These are phyloP conservation scores for Tetrapisispora fleetii DNA, from an alignment of 805 yeast species.

Conservation along the genomic window DNA sequence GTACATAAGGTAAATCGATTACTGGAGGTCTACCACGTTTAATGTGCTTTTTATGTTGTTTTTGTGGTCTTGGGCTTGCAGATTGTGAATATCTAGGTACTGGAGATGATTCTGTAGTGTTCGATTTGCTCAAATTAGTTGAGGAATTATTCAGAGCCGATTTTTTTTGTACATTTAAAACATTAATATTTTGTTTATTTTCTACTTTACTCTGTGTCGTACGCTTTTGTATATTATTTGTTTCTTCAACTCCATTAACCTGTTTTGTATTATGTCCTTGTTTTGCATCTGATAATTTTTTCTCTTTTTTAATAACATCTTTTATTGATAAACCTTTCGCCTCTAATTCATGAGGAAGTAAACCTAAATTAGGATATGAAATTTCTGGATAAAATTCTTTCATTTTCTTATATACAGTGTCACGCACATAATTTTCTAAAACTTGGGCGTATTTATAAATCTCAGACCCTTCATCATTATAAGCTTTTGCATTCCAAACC, in stretches of 20 bases:
- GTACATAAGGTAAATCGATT: constrained; percentile 50
- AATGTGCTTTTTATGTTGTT: constrained; percentile 17
- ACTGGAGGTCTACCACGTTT: constrained; percentile 31
- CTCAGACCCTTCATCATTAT: constrained; percentile 59
- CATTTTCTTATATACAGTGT: constrained; percentile 30
- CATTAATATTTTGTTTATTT: background rate
- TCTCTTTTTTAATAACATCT: background rate
- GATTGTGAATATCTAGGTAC: background rate
- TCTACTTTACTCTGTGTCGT: background rate
- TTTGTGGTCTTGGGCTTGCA: constrained; percentile 19
- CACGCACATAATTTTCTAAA: constrained; percentile 33
- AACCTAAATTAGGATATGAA: constrained; percentile 48
- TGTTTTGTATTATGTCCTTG: background rate
- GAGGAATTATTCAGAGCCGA: constrained; percentile 1
- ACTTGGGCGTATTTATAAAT: constrained; percentile 60
- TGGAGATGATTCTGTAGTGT: constrained; percentile 2
- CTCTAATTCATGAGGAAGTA: constrained; percentile 44
- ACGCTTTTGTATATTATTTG: constrained; percentile 2
- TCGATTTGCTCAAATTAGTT: background rate
- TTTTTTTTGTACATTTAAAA: background rate
- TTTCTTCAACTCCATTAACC: background rate
- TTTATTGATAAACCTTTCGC: background rate
- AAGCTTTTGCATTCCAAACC: constrained; percentile 82
- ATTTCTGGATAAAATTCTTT: constrained; percentile 27
- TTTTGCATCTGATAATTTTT: background rate